These are phyloP conservation scores for Vitis rotundifolia DNA, from an alignment of 164 flowering plant genomes.

Conservation along the genomic window DNA sequence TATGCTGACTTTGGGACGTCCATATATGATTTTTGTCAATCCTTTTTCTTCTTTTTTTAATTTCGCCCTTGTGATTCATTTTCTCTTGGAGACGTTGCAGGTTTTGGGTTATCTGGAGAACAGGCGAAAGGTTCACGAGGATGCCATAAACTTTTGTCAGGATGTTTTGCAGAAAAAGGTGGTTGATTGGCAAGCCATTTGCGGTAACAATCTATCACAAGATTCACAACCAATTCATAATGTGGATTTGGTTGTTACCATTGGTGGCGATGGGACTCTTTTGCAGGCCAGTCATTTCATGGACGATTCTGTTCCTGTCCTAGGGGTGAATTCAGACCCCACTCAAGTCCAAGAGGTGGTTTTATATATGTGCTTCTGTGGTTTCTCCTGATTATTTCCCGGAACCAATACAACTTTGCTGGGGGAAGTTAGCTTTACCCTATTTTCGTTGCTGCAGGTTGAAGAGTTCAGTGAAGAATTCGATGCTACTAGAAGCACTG, in stretches of 20 bases:
- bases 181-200: constrained; percentile 65
- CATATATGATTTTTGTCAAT: too few relatives aligned
- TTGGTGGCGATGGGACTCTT: constrained; percentile 98
- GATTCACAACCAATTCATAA: constrained; percentile 47
- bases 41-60: too few relatives aligned
- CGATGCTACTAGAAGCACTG: constrained; percentile 97
- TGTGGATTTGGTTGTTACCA: constrained; percentile 78
- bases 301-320: constrained; percentile 79
- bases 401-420: background rate
- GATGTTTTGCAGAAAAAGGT: constrained; percentile 56
- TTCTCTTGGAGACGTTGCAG: constrained; percentile 37
- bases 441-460: constrained; percentile 43
- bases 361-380: background rate
- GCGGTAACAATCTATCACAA: constrained; percentile 39
- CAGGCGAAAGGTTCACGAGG: constrained; percentile 66
- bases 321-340: constrained; percentile 97
- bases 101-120: constrained; percentile 49
- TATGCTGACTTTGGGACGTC: too few relatives aligned
- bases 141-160: constrained; percentile 72
- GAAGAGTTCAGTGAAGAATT: constrained; percentile 56
- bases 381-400: background rate
- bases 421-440: background rate
- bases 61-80: background rate
- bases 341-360: constrained; percentile 76
- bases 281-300: constrained; percentile 87